Evolutionary conservation across 1,139 yeast genomes (phyloP).

Genomic region (Candida freyschussii): DNA sequence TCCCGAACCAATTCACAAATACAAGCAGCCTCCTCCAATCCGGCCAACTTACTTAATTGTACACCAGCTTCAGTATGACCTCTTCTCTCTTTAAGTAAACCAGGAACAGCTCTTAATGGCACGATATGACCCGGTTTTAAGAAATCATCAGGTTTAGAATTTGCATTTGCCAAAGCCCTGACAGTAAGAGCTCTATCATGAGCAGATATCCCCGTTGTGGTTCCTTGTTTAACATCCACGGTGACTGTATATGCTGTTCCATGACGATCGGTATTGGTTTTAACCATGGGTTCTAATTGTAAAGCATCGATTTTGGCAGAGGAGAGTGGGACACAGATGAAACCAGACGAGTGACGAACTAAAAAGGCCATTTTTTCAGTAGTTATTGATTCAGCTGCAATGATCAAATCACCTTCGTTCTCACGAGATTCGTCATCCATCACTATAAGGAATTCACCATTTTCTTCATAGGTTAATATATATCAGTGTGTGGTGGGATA

Average conservation of each 20-base stretch:
- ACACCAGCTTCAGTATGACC: conserved; percentile 99
- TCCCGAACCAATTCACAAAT: conserved; percentile 94
- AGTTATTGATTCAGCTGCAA: conserved; percentile 79
- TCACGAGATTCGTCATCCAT: conserved; percentile 96
- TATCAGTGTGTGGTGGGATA: conserved; percentile 74
- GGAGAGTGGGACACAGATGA: conserved; percentile 87
- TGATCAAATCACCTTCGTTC: conserved; percentile 95
- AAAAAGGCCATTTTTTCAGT: conserved; percentile 91
- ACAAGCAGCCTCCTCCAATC: conserved; percentile 81
- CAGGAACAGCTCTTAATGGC: conserved; percentile 88
- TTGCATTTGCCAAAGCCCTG: conserved; percentile 58
- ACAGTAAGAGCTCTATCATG: conserved; percentile 89
- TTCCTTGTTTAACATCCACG: conserved; percentile 76
- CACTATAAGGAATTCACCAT: conserved; percentile 87
- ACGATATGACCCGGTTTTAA: conserved; percentile 91
- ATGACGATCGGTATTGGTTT: conserved; percentile 62
- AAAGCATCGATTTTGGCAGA: conserved; percentile 73
- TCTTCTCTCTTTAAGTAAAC: conserved; percentile 72
- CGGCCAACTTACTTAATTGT: conserved; percentile 74
- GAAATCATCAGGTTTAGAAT: conserved; percentile 56
- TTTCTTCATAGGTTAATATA: conserved; percentile 37
- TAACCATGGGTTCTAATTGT: conserved; percentile 70
- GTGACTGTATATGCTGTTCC: conserved; percentile 97
- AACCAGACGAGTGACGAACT: conserved; percentile 86
- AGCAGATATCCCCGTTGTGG: conserved; percentile 98